phyloP scores from a whole-genome alignment of 164 flowering plant species.

The Dillenia suffruticosa region DNA sequence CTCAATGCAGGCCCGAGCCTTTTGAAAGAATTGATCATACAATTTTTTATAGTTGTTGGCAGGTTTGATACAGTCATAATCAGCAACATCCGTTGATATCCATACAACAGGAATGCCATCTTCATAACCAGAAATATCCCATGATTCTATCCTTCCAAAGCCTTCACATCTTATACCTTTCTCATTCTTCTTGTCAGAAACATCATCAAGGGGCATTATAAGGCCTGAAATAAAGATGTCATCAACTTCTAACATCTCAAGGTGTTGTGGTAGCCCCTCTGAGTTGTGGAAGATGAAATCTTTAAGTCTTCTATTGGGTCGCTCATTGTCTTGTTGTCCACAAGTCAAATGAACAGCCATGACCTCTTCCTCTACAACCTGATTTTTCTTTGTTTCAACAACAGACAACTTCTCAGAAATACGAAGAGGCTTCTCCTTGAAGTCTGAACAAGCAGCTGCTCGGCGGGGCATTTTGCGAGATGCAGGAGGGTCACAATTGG shows the following conservation, averaged over 20 bases:
- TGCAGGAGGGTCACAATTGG: constrained; percentile 10
- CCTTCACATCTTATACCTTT: constrained; percentile 72
- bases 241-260: constrained; percentile 72
- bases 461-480: constrained; percentile 62
- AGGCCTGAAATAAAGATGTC: constrained; percentile 64
- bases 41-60: constrained; percentile 49
- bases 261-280: constrained; percentile 49
- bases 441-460: constrained; percentile 69
- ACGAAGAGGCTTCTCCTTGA: constrained; percentile 55
- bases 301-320: constrained; percentile 59
- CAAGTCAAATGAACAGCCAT: constrained; percentile 55
- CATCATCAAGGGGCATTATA: constrained; percentile 53
- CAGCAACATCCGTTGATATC: constrained; percentile 78
- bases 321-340: constrained; percentile 36
- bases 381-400: constrained; percentile 40
- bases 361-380: constrained; percentile 54
- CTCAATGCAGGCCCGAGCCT: constrained; percentile 75
- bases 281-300: constrained; percentile 68
- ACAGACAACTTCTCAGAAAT: constrained; percentile 32
- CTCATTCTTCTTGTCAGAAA: constrained; percentile 42
- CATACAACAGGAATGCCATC: constrained; percentile 79
- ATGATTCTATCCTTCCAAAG: constrained; percentile 79
- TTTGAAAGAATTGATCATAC: constrained; percentile 61
- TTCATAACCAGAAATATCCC: constrained; percentile 93
- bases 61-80: constrained; percentile 78